Evolutionary conservation across 805 yeast genomes (phyloP).

Genomic region (Torulaspora quercuum): DNA sequence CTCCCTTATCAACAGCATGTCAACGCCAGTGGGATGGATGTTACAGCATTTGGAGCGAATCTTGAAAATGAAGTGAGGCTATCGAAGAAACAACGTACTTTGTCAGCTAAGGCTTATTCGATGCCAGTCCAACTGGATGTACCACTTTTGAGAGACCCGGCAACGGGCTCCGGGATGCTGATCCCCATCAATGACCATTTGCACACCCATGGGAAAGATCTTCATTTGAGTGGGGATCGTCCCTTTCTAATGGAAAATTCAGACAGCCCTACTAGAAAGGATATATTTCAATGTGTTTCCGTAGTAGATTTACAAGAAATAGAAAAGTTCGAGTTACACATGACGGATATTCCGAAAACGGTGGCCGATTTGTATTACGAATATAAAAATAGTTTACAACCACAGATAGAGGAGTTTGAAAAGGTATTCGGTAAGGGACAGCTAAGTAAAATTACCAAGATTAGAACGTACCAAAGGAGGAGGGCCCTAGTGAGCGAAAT

Average conservation of each 20-base stretch:
- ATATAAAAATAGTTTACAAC: slow-evolving; percentile 32
- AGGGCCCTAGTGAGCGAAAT: slow-evolving; percentile 39
- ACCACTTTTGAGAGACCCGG: slow-evolving; percentile 1
- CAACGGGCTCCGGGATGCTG: slow-evolving; percentile 1
- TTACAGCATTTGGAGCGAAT: slow-evolving; percentile 3
- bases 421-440: slow-evolving; percentile 32
- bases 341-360: slow-evolving; percentile 34
- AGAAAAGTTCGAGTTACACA: slow-evolving; percentile 25
- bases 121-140: slow-evolving; percentile 1
- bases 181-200: slow-evolving; percentile 4
- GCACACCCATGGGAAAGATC: neutral
- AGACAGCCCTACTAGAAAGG: neutral
- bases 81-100: slow-evolving; percentile 2
- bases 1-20: slow-evolving; percentile 7
- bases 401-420: slow-evolving; percentile 38
- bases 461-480: slow-evolving; percentile 39
- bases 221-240: slow-evolving; percentile 3
- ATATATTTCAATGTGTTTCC: neutral
- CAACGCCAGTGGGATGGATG: slow-evolving; percentile 3
- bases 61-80: slow-evolving; percentile 4
- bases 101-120: neutral
- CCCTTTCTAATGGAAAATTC: no score
- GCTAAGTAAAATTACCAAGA: slow-evolving; percentile 34
- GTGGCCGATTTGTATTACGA: slow-evolving; percentile 36
- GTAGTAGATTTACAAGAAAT: slow-evolving; percentile 7